These are phyloP conservation scores for Moesziomyces globuligerus DNA, from an alignment of 1,284 basidiomycete genomes.

Conservation along the genomic window DNA sequence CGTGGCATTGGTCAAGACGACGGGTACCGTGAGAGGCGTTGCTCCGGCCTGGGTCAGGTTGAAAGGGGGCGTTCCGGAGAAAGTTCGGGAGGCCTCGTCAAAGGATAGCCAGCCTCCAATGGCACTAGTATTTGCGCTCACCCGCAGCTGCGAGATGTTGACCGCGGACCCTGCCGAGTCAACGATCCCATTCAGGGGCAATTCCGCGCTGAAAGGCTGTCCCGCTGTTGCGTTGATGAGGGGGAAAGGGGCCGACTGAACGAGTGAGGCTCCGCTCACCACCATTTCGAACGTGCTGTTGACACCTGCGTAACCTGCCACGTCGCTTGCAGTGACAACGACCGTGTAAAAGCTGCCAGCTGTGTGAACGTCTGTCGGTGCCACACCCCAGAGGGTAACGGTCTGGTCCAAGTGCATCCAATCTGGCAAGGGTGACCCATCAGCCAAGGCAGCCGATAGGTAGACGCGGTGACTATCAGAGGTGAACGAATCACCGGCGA, in stretches of 20 bases:
- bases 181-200: constrained; percentile 32
- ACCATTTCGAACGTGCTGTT: constrained; percentile 54
- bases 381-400: constrained; percentile 82
- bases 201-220: constrained; percentile 62
- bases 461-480: constrained; percentile 70
- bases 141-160: constrained; percentile 16
- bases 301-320: constrained; percentile 53
- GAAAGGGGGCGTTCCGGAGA: constrained; percentile 75
- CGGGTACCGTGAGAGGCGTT: constrained; percentile 71
- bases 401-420: constrained; percentile 79
- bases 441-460: constrained; percentile 76
- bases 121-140: constrained; percentile 69
- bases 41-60: constrained; percentile 63
- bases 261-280: constrained; percentile 41
- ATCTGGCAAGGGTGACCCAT: constrained; percentile 77
- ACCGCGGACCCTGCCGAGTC: constrained; percentile 18
- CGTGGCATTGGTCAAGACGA: constrained; percentile 69
- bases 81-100: constrained; percentile 71
- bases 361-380: constrained; percentile 70
- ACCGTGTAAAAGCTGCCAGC: constrained; percentile 55
- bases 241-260: constrained; percentile 36
- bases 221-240: constrained; percentile 74
- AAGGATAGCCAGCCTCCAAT: constrained; percentile 75
- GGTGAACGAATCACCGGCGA: constrained; percentile 76
- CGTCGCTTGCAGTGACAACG: constrained; percentile 59